Conservation (phyloP, 2,329 filamentous ascomycete genomes). For the Hymenoscyphus fraxineus region DNA sequence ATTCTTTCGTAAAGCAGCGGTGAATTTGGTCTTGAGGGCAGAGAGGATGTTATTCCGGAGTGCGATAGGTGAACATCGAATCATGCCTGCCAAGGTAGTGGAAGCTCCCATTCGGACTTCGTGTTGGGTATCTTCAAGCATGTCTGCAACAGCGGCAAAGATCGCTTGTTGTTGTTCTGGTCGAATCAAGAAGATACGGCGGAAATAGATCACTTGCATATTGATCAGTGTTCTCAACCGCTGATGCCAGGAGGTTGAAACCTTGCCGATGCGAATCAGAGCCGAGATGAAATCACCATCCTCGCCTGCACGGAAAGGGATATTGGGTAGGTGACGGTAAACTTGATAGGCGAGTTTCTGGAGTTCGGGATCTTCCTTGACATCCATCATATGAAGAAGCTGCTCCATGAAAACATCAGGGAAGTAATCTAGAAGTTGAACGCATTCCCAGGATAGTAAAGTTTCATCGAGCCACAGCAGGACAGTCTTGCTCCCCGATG, state of each 20-base stretch:
- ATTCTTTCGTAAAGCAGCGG: constrained; percentile 71
- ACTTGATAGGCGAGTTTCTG: constrained; percentile 94
- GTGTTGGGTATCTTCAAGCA: constrained; percentile 87
- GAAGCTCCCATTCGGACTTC: constrained; percentile 93
- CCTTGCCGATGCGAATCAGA: constrained; percentile 82
- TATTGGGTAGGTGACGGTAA: constrained; percentile 92
- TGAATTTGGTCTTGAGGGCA: constrained; percentile 75
- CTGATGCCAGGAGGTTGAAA: constrained; percentile 88
- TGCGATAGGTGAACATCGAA: constrained; percentile 81
- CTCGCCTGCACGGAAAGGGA: constrained; percentile 84
- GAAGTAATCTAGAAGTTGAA: constrained; percentile 86
- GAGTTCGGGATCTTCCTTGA: constrained; percentile 95
- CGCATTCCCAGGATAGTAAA: constrained; percentile 88
- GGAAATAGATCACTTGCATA: constrained; percentile 98
- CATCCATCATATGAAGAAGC: constrained; percentile 98
- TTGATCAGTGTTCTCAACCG: constrained; percentile 91
- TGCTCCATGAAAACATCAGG: constrained; percentile 85
- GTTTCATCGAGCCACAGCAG: constrained; percentile 92
- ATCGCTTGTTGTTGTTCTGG: constrained; percentile 71
- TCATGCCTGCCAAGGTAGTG: constrained; percentile 93
- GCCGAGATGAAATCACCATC: constrained; percentile 80
- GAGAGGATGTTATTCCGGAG: constrained; percentile 76
- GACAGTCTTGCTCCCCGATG: constrained; percentile 92
- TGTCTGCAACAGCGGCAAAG: constrained; percentile 89
- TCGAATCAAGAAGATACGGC: constrained; percentile 83